Percentiles rank a stretch among this genome's conserved stretches.
Conservation (phyloP, 371 early-diverging fungal species). For the Rhizopus delemar region DNA sequence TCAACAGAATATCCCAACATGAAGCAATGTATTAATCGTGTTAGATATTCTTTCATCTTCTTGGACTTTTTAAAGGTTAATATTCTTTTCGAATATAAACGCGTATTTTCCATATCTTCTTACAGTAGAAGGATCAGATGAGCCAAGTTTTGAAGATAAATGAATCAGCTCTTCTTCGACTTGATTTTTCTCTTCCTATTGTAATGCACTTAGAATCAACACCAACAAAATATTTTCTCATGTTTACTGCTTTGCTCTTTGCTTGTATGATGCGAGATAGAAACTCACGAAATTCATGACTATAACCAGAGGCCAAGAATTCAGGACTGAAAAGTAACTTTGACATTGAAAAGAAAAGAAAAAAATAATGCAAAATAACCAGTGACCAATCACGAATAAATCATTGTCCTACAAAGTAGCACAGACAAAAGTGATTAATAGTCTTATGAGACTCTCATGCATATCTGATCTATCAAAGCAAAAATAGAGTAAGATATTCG, state of each 20-base stretch:
- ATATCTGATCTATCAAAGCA: too few species aligned
- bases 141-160: constrained; percentile 32
- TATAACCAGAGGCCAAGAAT: constrained; percentile 43
- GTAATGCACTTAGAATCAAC: neutral
- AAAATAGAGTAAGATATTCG: too few species aligned
- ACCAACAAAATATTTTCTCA: neutral
- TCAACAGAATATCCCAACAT: constrained; percentile 57
- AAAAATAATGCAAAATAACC: neutral
- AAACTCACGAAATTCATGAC: constrained; percentile 37
- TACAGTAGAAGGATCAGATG: constrained; percentile 46
- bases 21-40: constrained; percentile 49
- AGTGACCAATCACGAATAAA: too few species aligned
- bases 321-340: constrained; percentile 34
- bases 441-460: too few species aligned
- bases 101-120: neutral
- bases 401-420: too few species aligned
- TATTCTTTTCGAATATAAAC: neutral
- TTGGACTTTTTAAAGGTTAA: constrained; percentile 24
- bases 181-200: constrained; percentile 42
- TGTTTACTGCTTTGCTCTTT: constrained; percentile 44
- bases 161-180: constrained; percentile 29
- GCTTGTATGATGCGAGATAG: constrained; percentile 33
- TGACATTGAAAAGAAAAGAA: constrained; percentile 1
- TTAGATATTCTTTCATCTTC: constrained; percentile 47
- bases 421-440: too few species aligned